A percentile compares a stretch with the other conserved stretches of the same genome.
Conservation (phyloP, 192 early-diverging fungal species). For the Rhizophagus prolifer region DNA sequence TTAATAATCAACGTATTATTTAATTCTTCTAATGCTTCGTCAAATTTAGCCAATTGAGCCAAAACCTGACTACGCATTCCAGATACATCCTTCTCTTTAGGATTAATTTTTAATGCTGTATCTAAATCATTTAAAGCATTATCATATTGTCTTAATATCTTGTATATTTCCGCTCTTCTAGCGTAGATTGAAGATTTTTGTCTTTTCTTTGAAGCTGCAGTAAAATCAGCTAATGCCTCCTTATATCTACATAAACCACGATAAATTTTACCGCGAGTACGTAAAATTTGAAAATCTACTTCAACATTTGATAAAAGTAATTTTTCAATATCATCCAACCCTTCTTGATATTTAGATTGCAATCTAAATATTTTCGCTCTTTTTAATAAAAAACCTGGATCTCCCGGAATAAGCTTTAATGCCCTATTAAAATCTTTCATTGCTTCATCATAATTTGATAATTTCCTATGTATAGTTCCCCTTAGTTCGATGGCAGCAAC, state of each 20-base stretch:
- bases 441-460: background rate
- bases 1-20: background rate
- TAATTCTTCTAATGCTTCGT: constrained; percentile 3
- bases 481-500: background rate
- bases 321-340: background rate
- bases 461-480: background rate
- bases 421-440: constrained; percentile 18
- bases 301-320: background rate
- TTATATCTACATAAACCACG: constrained; percentile 8
- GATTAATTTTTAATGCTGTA: background rate
- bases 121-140: constrained; percentile 4
- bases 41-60: background rate
- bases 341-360: background rate
- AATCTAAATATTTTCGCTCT: background rate
- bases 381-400: background rate
- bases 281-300: background rate
- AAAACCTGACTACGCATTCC: constrained; percentile 2
- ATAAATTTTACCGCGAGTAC: constrained; percentile 1
- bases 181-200: background rate
- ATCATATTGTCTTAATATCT: background rate
- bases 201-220: background rate
- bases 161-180: background rate
- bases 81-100: background rate
- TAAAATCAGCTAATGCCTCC: constrained; percentile 16
- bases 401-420: background rate